Evolutionary conservation across 75 land plant genomes (phyloP), one percentile per base, ranked within the genome.

Genomic region (Isoetes taiwanensis): DNA sequence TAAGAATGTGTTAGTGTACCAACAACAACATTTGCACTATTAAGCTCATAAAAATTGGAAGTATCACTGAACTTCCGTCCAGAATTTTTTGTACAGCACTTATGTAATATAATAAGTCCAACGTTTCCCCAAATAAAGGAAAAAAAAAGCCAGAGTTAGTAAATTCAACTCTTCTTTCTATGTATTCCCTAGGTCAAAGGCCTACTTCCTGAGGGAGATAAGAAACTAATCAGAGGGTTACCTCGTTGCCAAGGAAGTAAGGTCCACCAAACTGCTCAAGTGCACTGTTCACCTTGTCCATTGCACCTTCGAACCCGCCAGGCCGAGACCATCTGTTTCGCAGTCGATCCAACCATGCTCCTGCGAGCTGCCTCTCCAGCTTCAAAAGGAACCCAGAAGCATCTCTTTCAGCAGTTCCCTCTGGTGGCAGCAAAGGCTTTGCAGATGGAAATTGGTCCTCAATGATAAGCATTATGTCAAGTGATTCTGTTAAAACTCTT

Each of bases 391-490:
- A 48, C 61, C 63, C 55, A 3, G 59, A 52, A 14, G 34, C 37
- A 10, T 3, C 1, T 17, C 30, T 24, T 28, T 69, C 54, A 0
- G 39, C 14, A 16, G 67, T 34, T 10, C 59, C 66, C 2, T 37
- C 14, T 1, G 59, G 8, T 24, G 67, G 72, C 59, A 70, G 34
- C 53, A 70, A 24, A n/a, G 72, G 61, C 10, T 56, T 63, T 0
- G 34, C 23, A 3, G 48, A 39, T 0, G 72, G 68, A 38, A 63
- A 70, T 26, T 17, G 4, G 1, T 63, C 9, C 43, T 70, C 72
- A 2, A 70, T 25, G 31, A 57, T 12, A 9, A 70, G 21, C 72
- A 70, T 70, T 28, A 70, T 70, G 67, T 70, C 72, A 33, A 70
- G 41, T 16, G 66, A 62, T 34, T 70, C 72, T 12, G 72, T 68